These are phyloP conservation scores for Penicillium verhagenii DNA, from an alignment of 495 filamentous ascomycete genomes.

Conservation along the genomic window DNA sequence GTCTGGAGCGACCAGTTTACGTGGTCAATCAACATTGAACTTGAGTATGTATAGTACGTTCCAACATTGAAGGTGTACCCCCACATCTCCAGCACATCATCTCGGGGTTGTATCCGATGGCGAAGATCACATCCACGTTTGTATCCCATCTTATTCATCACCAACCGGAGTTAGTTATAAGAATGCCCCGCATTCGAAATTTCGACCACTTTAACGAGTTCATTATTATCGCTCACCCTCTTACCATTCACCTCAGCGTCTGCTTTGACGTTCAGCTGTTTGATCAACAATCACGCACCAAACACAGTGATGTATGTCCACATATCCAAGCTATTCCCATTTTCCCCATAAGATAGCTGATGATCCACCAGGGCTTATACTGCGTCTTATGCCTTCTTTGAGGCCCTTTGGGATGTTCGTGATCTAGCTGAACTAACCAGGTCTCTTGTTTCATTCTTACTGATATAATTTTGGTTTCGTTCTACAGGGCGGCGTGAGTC, in stretches of 20 bases:
- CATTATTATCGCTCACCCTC: no score
- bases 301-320: background rate
- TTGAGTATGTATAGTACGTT: no score
- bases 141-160: no score
- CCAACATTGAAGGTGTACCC: constrained; percentile 3
- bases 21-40: no score
- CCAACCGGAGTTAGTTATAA: background rate
- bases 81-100: background rate
- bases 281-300: background rate
- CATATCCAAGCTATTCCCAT: background rate
- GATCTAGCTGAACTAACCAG: background rate
- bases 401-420: constrained; percentile 77
- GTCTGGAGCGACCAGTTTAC: no score
- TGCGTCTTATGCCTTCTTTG: constrained; percentile 86
- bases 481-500: constrained; percentile 71
- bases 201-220: no score
- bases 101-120: constrained; percentile 12
- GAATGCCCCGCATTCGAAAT: background rate
- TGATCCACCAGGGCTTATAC: constrained; percentile 54
- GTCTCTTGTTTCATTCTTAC: background rate
- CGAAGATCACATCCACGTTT: background rate
- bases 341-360: background rate
- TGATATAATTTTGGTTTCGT: constrained; percentile 1
- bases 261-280: constrained; percentile 4
- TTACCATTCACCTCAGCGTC: background rate